Conservation (phyloP, 2,329 filamentous ascomycete genomes). For the Ophiostoma montium region DNA sequence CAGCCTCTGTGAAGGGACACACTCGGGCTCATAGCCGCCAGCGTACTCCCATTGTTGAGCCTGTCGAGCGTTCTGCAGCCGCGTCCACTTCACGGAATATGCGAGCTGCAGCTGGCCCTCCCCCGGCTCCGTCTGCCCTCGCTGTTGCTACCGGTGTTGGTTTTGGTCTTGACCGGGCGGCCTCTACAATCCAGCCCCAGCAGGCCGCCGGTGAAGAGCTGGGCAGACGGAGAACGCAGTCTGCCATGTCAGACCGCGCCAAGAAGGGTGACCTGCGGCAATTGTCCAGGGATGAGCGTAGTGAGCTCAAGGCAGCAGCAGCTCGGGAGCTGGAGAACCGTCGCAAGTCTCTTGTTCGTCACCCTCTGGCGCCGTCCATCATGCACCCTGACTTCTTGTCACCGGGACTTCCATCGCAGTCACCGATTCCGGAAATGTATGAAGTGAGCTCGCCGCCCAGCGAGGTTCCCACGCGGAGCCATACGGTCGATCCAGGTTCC, state of each 20-base stretch:
- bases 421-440: conserved; percentile 9
- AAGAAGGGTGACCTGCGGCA: conserved; percentile 37
- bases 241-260: conserved; percentile 23
- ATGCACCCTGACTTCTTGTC: conserved; percentile 52
- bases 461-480: conserved; percentile 42
- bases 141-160: conserved; percentile 11
- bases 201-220: conserved; percentile 12
- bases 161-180: conserved; percentile 13
- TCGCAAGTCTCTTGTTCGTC: conserved; percentile 66
- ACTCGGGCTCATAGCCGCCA: conserved; percentile 17
- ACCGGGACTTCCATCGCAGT: conserved; percentile 17
- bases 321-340: conserved; percentile 81
- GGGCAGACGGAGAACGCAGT: conserved; percentile 26
- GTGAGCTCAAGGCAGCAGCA: conserved; percentile 56
- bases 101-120: conserved; percentile 18
- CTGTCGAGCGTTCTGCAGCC: neutral
- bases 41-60: neutral
- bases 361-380: conserved; percentile 67
- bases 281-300: conserved; percentile 42
- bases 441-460: conserved; percentile 29
- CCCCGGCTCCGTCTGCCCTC: conserved; percentile 13
- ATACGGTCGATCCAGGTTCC: conserved; percentile 47
- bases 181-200: conserved; percentile 11
- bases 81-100: conserved; percentile 14
- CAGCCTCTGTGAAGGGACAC: conserved; percentile 15